Conservation (phyloP, 2,329 filamentous ascomycete species). For the Paramyrothecium sp. region DNA sequence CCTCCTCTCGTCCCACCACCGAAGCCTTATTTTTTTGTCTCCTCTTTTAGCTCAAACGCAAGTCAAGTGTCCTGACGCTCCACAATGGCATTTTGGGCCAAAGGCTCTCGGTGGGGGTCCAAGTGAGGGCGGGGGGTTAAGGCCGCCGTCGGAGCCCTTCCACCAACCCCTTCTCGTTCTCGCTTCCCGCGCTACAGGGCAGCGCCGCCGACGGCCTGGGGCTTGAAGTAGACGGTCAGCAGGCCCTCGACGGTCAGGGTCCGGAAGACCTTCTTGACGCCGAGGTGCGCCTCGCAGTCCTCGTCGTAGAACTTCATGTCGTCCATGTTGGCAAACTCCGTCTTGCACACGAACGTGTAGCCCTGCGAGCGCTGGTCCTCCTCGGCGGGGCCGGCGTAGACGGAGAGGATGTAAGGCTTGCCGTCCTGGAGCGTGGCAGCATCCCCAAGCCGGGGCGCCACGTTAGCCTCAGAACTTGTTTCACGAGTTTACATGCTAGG, state of each 20-base stretch:
- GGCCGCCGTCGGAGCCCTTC: not conserved
- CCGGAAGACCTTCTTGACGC: slow-evolving; percentile 20
- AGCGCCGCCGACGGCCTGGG: not conserved
- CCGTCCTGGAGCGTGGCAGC: no score
- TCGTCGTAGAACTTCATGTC: slow-evolving; percentile 64
- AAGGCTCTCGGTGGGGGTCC: no score
- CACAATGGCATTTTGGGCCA: no score
- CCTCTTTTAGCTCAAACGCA: no score
- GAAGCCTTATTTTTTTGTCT: no score
- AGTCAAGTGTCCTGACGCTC: no score
- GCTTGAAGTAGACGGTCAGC: slow-evolving; percentile 2
- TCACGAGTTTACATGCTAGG: no score
- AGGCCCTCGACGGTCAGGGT: not conserved
- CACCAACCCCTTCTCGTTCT: not conserved
- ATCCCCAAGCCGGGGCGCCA: no score
- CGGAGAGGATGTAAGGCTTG: slow-evolving; percentile 57
- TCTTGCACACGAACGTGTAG: slow-evolving; percentile 55
- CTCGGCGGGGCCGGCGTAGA: slow-evolving; percentile 46
- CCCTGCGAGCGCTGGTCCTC: slow-evolving; percentile 56
- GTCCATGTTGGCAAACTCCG: slow-evolving; percentile 53
- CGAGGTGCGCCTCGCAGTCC: slow-evolving; percentile 28
- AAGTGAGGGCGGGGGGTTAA: no score
- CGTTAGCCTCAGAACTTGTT: no score
- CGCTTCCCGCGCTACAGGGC: not conserved
- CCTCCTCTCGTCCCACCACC: no score